Evolutionary conservation across 2,329 filamentous ascomycete genomes (phyloP).

Genomic region (Trichoderma sp.): DNA sequence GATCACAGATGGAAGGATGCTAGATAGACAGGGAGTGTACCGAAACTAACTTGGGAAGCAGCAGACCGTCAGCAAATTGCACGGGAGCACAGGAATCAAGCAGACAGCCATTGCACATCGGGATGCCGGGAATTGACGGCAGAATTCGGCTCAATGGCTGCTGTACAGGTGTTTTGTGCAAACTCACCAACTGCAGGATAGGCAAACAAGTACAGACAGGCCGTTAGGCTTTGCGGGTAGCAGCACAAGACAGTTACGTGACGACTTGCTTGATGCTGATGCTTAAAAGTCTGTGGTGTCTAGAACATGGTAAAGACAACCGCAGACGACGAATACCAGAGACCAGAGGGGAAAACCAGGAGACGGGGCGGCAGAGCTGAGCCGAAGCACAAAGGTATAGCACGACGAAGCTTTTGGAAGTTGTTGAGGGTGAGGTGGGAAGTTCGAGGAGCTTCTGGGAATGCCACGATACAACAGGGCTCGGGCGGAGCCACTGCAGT

Average conservation of each 20-base stretch:
- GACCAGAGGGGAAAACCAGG: constrained; percentile 43
- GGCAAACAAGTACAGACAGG: neutral
- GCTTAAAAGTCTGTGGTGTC: constrained; percentile 31
- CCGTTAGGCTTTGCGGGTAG: constrained; percentile 9
- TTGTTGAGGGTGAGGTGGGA: constrained; percentile 42
- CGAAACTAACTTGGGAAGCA: neutral
- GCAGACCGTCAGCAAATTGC: neutral
- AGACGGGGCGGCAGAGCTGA: constrained; percentile 35
- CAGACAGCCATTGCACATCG: neutral
- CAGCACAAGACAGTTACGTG: constrained; percentile 13
- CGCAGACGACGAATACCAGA: constrained; percentile 37
- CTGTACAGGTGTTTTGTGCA: neutral
- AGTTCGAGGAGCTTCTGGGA: constrained; percentile 36
- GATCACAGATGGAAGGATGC: neutral
- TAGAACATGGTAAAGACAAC: constrained; percentile 41
- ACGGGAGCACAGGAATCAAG: neutral
- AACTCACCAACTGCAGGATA: constrained; percentile 11
- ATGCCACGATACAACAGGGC: constrained; percentile 26
- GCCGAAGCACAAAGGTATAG: constrained; percentile 25
- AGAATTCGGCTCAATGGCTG: neutral
- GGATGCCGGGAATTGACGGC: neutral
- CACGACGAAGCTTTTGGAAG: constrained; percentile 28
- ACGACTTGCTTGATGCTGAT: constrained; percentile 14
- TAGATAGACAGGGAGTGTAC: neutral
- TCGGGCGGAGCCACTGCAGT: constrained; percentile 12